A percentile compares a stretch with the other conserved stretches of the same genome.
These are phyloP conservation scores for Fusarium illudens DNA, from an alignment of 2,329 filamentous ascomycete genomes.

Conservation along the genomic window DNA sequence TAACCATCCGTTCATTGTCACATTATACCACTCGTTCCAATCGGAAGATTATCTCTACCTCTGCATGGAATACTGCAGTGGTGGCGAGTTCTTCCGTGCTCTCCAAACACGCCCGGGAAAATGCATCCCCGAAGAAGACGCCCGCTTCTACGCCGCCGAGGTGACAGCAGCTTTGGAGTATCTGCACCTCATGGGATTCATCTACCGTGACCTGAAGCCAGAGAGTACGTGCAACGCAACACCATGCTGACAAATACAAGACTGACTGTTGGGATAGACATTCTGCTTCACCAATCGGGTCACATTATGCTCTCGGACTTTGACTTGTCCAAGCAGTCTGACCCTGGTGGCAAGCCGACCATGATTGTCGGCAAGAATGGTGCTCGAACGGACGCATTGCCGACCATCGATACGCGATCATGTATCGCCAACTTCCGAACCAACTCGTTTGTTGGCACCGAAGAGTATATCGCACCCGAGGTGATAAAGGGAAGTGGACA, in stretches of 20 bases:
- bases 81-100: conserved; percentile 97
- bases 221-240: conserved; percentile 71
- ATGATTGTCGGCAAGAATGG: conserved; percentile 96
- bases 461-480: conserved; percentile 98
- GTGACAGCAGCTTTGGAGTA: conserved; percentile 97
- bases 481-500: conserved; percentile 99
- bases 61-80: conserved; percentile 99
- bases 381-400: conserved; percentile 83
- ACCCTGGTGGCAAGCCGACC: conserved; percentile 91
- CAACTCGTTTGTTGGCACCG: conserved; percentile 97
- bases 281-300: conserved; percentile 96
- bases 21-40: conserved; percentile 98
- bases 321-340: conserved; percentile 97
- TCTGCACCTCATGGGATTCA: conserved; percentile 98
- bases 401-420: conserved; percentile 98
- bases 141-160: conserved; percentile 96
- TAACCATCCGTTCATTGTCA: conserved; percentile 99
- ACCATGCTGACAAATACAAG: conserved; percentile 7
- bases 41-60: conserved; percentile 98
- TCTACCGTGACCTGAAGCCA: conserved; percentile 96
- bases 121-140: conserved; percentile 96
- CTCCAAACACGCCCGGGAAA: conserved; percentile 96
- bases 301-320: conserved; percentile 99
- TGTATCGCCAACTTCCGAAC: conserved; percentile 98
- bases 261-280: conserved; percentile 66